phyloP scores from a whole-genome alignment of 169 alveolate genomes.

The Eimeria zaria region DNA sequence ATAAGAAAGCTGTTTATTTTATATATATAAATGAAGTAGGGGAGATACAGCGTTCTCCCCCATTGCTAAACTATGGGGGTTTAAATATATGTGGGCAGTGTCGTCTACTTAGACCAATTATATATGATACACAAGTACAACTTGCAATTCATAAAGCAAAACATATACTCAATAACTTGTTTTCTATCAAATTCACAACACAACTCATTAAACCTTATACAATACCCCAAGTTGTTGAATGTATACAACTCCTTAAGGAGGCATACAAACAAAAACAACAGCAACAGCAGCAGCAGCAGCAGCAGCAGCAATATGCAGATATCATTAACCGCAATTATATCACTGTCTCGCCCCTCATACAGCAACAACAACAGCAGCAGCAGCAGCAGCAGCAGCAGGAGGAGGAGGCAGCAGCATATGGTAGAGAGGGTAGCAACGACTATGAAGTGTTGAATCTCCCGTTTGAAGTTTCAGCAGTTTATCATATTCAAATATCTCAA shows the following conservation, averaged over 20 bases:
- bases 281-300: too few relatives aligned
- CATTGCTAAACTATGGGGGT: slow-evolving; percentile 23
- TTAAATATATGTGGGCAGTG: slow-evolving; percentile 38
- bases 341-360: too few relatives aligned
- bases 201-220: too few relatives aligned
- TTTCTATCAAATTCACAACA: neutral
- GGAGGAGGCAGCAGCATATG: too few relatives aligned
- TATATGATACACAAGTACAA: neutral
- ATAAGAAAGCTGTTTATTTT: slow-evolving; percentile 38
- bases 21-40: neutral
- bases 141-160: neutral
- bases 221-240: too few relatives aligned
- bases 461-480: neutral
- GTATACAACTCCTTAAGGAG: too few relatives aligned
- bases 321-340: too few relatives aligned
- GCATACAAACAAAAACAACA: too few relatives aligned
- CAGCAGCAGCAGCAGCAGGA: too few relatives aligned
- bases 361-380: too few relatives aligned
- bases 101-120: neutral
- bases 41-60: neutral
- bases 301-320: too few relatives aligned
- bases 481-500: slow-evolving; percentile 15
- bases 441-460: slow-evolving; percentile 3
- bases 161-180: neutral
- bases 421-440: too few relatives aligned